These are phyloP conservation scores for Alternaria sp. DNA, from an alignment of 2,329 filamentous ascomycete genomes.

Conservation along the genomic window DNA sequence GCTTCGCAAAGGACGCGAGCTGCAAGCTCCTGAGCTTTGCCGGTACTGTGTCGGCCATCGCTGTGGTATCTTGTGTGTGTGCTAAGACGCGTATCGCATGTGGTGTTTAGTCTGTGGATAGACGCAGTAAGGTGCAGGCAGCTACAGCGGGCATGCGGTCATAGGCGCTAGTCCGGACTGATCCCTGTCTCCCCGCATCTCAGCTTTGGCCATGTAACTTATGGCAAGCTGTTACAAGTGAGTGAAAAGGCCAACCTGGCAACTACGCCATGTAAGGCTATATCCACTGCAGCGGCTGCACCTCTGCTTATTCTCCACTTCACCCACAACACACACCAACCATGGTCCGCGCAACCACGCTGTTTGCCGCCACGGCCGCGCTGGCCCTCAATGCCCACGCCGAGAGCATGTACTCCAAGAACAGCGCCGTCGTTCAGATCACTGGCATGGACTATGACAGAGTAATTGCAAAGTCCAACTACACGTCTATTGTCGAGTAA, in stretches of 20 bases:
- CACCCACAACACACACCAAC: slow-evolving; percentile 15
- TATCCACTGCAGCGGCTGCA: slow-evolving; percentile 17
- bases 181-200: slow-evolving; percentile 20
- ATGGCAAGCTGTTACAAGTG: slow-evolving; percentile 13
- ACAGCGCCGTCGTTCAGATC: slow-evolving; percentile 85
- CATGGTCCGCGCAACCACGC: slow-evolving; percentile 49
- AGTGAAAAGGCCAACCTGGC: slow-evolving; percentile 22
- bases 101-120: slow-evolving; percentile 1
- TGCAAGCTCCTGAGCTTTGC: slow-evolving; percentile 79
- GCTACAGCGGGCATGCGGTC: slow-evolving; percentile 14
- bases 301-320: slow-evolving; percentile 12
- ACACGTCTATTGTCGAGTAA: slow-evolving; percentile 77
- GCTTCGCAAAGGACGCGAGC: slow-evolving; percentile 81
- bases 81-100: not conserved
- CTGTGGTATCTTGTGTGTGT: slow-evolving; percentile 1
- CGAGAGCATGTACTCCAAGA: slow-evolving; percentile 83
- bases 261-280: slow-evolving; percentile 25
- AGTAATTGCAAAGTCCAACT: slow-evolving; percentile 85
- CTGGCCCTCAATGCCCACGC: slow-evolving; percentile 72
- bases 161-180: slow-evolving; percentile 14
- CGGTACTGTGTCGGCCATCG: slow-evolving; percentile 77
- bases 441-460: slow-evolving; percentile 80
- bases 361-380: slow-evolving; percentile 65
- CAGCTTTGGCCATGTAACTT: slow-evolving; percentile 15
- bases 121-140: slow-evolving; percentile 3